A percentile compares a stretch with the other conserved stretches of the same genome.
Evolutionary conservation across 345 rosid genomes (phyloP).

Genomic region (Acer saccharum): DNA sequence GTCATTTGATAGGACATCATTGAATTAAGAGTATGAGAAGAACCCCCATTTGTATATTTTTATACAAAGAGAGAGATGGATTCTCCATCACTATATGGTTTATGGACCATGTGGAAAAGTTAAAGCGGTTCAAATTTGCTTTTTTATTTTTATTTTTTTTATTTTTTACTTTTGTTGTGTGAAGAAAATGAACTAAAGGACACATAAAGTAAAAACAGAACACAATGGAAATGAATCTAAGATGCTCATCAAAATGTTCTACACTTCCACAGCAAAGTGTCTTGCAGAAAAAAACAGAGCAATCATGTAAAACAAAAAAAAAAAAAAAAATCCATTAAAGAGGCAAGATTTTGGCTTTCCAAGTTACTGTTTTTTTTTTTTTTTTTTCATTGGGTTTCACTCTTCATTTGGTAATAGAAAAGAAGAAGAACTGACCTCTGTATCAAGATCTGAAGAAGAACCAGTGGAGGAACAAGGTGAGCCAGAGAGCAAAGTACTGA

Average conservation of each 20-base stretch:
- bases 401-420: neutral
- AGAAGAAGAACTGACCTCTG: constrained; percentile 49
- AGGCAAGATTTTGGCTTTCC: neutral
- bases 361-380: neutral
- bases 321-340: neutral
- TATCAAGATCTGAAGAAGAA: constrained; percentile 77
- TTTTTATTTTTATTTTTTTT: neutral
- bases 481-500: constrained; percentile 59
- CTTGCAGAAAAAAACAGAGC: neutral
- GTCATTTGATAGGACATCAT: constrained; percentile 12
- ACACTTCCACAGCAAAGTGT: neutral
- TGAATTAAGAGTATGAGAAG: neutral
- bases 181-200: neutral
- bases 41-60: constrained; percentile 21
- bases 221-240: neutral
- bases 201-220: neutral
- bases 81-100: neutral
- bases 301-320: neutral
- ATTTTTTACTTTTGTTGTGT: neutral
- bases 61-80: constrained; percentile 4
- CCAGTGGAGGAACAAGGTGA: constrained; percentile 48
- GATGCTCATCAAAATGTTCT: neutral
- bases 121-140: constrained; percentile 22
- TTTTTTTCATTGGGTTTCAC: too few relatives aligned
- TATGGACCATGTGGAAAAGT: constrained; percentile 22